Base-by-base conservation (phyloP, 2,329 filamentous ascomycete genomes). In the Curvularia spicifera region DNA sequence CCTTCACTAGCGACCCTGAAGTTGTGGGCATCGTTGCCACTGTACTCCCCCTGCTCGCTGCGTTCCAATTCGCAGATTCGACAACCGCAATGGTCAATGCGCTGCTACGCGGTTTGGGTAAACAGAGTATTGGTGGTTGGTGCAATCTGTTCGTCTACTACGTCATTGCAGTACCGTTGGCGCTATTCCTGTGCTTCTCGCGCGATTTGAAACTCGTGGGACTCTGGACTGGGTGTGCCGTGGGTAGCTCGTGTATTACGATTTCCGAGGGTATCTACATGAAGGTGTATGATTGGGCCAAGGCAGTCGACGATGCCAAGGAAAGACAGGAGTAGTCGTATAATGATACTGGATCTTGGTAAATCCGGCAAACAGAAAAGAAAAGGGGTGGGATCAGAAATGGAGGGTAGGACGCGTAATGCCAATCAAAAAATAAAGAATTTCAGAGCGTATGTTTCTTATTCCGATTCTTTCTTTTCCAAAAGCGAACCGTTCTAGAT, bases 61-160 rank as follows among this genome's bases (percentile, higher is more conserved):
- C 71, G 0, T 78, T 79, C 64, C 74, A 78, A 43, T 65, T 78
- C 49, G 76, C 72, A 42, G 77, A 79, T 56, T 71, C 71, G 0
- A 75, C 72, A 0, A 73, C 74, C 2, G 74, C 75, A 22, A 68
- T 77, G 12, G 75, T 71, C 2, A 78, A 79, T 54, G 71, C 72
- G 10, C 63, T 79, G 2, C 60, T 78, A 6, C 65, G 78, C 0
- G 76, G 76, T 0, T 60, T 78, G 5, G 78, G 77, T 0, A 69
- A 73, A 56, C 77, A 79, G 57, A 70, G 67, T 1, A 74, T 79
- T 5, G 77, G 76, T 6, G 78, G 77, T 0, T 78, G 71, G 61
- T 71, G 74, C 18, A 78, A 75, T 51, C 53, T 79, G 15, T 67
- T 71, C 3, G 74, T 78, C 2, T 78, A 78, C 33, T 79, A 79